Conservation (phyloP, 208 protist genomes). For the Tetramitus jugosus region DNA sequence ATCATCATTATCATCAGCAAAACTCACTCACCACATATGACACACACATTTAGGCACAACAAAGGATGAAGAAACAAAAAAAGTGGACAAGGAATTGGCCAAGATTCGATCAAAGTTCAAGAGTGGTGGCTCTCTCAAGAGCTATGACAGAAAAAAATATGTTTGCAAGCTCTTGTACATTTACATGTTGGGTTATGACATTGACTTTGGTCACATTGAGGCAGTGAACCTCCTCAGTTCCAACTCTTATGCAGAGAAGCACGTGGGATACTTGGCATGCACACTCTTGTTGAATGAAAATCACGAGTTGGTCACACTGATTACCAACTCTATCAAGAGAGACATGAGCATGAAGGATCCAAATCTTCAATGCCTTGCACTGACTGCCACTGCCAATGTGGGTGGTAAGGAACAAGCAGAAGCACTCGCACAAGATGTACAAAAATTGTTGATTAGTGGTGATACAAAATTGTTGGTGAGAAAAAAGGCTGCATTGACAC, state of each 20-base stretch:
- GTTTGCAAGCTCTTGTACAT: conserved; percentile 99
- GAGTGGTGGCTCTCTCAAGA: conserved; percentile 56
- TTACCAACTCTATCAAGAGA: conserved; percentile 90
- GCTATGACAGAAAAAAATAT: conserved; percentile 98
- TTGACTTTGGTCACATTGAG: conserved; percentile 99
- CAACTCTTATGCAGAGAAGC: conserved; percentile 89
- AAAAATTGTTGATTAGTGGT: conserved; percentile 76
- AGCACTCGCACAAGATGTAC: conserved; percentile 81
- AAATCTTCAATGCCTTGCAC: conserved; percentile 81
- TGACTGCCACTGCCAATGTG: conserved; percentile 92
- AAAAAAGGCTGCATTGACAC: conserved; percentile 94
- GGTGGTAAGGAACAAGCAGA: conserved; percentile 95
- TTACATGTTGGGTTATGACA: conserved; percentile 96
- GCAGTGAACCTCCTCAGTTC: conserved; percentile 90
- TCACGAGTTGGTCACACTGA: conserved; percentile 89
- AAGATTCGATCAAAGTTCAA: conserved; percentile 97
- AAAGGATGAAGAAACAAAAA: conserved; percentile 82
- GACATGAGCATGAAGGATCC: conserved; percentile 85
- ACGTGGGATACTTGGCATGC: conserved; percentile 92
- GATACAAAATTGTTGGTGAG: conserved; percentile 66
- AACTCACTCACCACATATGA: neutral
- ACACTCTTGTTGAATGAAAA: conserved; percentile 92
- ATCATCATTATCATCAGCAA: neutral
- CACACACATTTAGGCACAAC: conserved; percentile 41
- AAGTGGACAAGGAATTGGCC: conserved; percentile 95